Conservation (phyloP, 1,284 basidiomycete genomes). For the Ustilago shanxiensis region DNA sequence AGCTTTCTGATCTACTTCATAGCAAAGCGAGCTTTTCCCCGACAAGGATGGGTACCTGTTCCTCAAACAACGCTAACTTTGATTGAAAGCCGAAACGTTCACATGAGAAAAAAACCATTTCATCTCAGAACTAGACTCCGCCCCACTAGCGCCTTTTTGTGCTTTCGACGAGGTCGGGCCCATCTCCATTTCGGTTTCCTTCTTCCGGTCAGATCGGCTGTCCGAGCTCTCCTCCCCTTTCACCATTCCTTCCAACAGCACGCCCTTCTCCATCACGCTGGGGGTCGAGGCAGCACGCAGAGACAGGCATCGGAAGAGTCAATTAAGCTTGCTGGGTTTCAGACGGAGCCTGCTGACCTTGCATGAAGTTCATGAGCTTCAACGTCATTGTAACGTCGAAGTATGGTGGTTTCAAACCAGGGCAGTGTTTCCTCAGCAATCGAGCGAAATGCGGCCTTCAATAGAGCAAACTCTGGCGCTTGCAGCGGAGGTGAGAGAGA, state of each 20-base stretch:
- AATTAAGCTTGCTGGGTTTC: background rate
- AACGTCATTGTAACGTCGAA: background rate
- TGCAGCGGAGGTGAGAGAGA: no score
- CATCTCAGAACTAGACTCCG: conserved; percentile 1
- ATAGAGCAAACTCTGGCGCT: background rate
- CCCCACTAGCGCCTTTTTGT: conserved; percentile 6
- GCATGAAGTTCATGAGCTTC: background rate
- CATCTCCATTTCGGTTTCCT: background rate
- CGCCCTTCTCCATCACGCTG: background rate
- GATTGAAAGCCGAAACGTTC: background rate
- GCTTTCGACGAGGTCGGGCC: background rate
- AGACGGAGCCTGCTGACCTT: background rate
- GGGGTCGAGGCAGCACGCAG: background rate
- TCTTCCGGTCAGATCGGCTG: background rate
- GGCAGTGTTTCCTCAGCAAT: background rate
- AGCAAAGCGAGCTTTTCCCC: no score
- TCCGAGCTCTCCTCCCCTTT: background rate
- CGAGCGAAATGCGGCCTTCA: no score
- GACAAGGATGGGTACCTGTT: background rate
- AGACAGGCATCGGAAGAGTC: background rate
- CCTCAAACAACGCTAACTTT: background rate
- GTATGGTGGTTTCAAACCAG: background rate
- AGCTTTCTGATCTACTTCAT: no score
- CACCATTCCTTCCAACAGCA: background rate
- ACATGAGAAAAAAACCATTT: background rate